phyloP scores from a whole-genome alignment of 2,329 filamentous ascomycete species.

The Penicillium sclerotiorum region DNA sequence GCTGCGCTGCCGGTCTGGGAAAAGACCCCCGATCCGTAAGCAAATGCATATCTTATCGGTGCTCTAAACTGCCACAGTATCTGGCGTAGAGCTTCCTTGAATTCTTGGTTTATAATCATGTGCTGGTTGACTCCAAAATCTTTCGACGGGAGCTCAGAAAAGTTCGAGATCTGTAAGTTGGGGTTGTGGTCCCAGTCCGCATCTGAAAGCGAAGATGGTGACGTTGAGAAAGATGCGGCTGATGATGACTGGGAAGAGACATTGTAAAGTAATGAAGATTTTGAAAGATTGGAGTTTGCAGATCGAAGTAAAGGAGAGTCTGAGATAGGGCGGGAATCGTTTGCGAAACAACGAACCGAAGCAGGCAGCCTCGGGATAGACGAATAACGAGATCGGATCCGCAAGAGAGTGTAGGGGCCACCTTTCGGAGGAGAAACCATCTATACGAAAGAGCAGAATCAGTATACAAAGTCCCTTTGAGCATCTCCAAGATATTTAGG shows the following conservation, averaged over 20 bases:
- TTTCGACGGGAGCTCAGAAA: slow-evolving; percentile 73
- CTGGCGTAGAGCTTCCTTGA: slow-evolving; percentile 84
- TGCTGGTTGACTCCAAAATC: slow-evolving; percentile 95
- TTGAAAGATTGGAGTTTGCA: slow-evolving; percentile 16
- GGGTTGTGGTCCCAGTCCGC: slow-evolving; percentile 75
- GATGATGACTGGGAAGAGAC: slow-evolving; percentile 17
- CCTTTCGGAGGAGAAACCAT: slow-evolving; percentile 28
- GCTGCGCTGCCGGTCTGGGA: slow-evolving; percentile 64
- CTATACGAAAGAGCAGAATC: slow-evolving; percentile 10
- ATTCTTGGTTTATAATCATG: slow-evolving; percentile 92
- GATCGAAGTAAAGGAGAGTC: slow-evolving; percentile 22
- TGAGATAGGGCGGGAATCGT: slow-evolving; percentile 25
- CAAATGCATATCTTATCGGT: slow-evolving; percentile 94
- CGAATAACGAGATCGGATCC: slow-evolving; percentile 22
- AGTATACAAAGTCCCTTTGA: slow-evolving; percentile 1
- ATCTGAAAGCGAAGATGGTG: slow-evolving; percentile 32
- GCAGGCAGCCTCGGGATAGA: slow-evolving; percentile 20
- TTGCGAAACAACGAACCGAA: slow-evolving; percentile 34
- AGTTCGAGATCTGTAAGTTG: slow-evolving; percentile 70
- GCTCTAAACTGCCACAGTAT: slow-evolving; percentile 90
- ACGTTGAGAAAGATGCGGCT: slow-evolving; percentile 36
- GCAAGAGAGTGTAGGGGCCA: slow-evolving; percentile 24
- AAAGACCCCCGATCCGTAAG: slow-evolving; percentile 96
- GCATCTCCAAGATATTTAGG: slow-evolving; percentile 4
- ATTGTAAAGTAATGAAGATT: slow-evolving; percentile 21